Percentiles rank a stretch among this genome's conserved stretches.
These are phyloP conservation scores for Biancaea sappan DNA, from an alignment of 306 rosid genomes.

Conservation along the genomic window DNA sequence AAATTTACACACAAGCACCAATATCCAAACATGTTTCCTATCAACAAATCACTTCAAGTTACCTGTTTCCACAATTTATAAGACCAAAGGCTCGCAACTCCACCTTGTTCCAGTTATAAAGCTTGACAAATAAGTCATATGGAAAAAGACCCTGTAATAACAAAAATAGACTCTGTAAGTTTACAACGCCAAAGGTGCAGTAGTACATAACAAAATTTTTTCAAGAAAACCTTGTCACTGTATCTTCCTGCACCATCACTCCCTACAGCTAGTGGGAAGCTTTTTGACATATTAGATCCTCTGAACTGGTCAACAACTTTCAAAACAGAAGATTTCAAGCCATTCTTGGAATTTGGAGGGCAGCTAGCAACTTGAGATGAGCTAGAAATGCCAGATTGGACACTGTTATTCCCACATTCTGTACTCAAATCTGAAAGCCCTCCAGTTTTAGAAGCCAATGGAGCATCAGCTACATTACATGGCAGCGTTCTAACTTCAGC, in stretches of 20 bases:
- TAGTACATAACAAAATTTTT: constrained; percentile 2
- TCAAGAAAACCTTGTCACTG: constrained; percentile 61
- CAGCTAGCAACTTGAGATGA: constrained; percentile 47
- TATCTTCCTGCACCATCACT: constrained; percentile 57
- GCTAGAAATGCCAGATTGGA: constrained; percentile 46
- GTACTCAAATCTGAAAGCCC: constrained; percentile 36
- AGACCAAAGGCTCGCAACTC: constrained; percentile 82
- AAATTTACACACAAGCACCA: constrained; percentile 17
- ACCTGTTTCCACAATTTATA: constrained; percentile 90
- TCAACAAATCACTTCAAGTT: constrained; percentile 19
- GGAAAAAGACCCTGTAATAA: constrained; percentile 72
- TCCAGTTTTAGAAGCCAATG: constrained; percentile 41
- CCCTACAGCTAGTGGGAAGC: constrained; percentile 41
- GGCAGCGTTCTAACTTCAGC: constrained; percentile 41
- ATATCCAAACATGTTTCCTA: neutral
- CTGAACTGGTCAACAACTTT: constrained; percentile 69
- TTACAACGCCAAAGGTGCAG: neutral
- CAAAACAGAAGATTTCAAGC: constrained; percentile 54
- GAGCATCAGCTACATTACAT: constrained; percentile 34
- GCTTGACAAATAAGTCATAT: constrained; percentile 76
- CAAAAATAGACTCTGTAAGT: constrained; percentile 29
- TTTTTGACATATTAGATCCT: constrained; percentile 64
- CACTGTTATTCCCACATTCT: constrained; percentile 41
- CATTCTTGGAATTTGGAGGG: constrained; percentile 55
- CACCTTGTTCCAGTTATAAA: constrained; percentile 70